Evolutionary conservation across 1,284 basidiomycete species (phyloP), one percentile per base, ranked within the genome.

Genomic region (Sphaerobolus stellatus): DNA sequence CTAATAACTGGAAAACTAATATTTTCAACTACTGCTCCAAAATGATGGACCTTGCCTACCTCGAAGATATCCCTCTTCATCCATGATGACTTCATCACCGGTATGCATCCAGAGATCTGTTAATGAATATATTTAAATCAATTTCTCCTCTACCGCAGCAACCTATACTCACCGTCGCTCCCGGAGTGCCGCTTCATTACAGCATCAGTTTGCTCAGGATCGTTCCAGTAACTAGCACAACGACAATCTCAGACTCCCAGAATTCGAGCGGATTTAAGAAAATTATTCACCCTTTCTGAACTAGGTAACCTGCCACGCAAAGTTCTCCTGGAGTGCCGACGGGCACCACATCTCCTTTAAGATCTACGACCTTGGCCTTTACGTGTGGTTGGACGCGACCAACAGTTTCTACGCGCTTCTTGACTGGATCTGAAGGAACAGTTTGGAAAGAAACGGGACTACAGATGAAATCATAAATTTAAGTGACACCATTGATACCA

Each of bases 361-460:
- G 46, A 61, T 88, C 76, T 29, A 92, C 73, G 3, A 93, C 63
- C 65, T 90, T 92, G 2, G 90, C 91, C 62, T 76, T 82, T 41
- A 88, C 86, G 63, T 93, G 90, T 0, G 88, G 88, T 38, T 83
- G 81, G 24, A 89, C 76, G 59, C 75, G 81, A 4, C 91, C 90
- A 2, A 92, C 90, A 0, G 90, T 93, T 65, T 92, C 88, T 13
- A 89, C 83, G 2, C 90, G 83, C 64, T 86, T 88, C 48, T 78
- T 71, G 22, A 93, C 68, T 0, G 86, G 78, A 63, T 92, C 91
- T 8, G 71, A 73, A 0, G 82, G 76, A 2, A 78, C 82, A 1
- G 86, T 84, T 67, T 92, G 90, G 69, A 92, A 93, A 0, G 89
- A 86, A 1, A 92, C 90, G 0, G 90, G 90, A 57, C 88, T 90